Percentiles rank a stretch among this genome's conserved stretches.
Evolutionary conservation across 2,329 filamentous ascomycete genomes (phyloP).

Genomic region (Ceratocystis destructans): DNA sequence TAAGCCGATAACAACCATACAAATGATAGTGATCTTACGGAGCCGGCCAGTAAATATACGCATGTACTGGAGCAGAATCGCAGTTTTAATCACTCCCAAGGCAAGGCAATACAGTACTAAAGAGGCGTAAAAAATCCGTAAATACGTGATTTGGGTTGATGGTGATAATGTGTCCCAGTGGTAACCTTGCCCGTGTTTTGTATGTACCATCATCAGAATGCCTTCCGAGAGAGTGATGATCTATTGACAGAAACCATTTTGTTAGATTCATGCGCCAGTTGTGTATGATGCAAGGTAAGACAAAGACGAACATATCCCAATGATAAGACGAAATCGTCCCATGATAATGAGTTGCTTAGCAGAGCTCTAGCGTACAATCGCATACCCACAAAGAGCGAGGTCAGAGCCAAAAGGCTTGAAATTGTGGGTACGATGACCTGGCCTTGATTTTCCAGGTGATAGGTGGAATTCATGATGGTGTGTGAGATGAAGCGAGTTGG

Average conservation of each 20-base stretch:
- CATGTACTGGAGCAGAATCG: constrained; percentile 25
- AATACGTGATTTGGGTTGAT: constrained; percentile 7
- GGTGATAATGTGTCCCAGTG: constrained; percentile 15
- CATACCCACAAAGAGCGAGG: constrained; percentile 15
- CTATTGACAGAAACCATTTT: not conserved
- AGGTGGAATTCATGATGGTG: not conserved
- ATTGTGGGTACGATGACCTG: constrained; percentile 12
- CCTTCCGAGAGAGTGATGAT: constrained; percentile 14
- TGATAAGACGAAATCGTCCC: constrained; percentile 11
- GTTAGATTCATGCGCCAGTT: not conserved
- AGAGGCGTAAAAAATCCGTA: constrained; percentile 21
- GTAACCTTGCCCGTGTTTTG: constrained; percentile 13
- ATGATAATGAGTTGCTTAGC: constrained; percentile 12
- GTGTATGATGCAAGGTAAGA: not conserved
- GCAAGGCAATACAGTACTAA: constrained; percentile 22
- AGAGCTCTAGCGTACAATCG: constrained; percentile 15
- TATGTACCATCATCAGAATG: constrained; percentile 17
- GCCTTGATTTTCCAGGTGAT: constrained; percentile 3
- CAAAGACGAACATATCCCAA: constrained; percentile 13
- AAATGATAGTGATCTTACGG: constrained; percentile 19
- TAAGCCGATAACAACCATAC: constrained; percentile 15
- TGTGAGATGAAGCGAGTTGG: not conserved
- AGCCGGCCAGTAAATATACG: constrained; percentile 20
- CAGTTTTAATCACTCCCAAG: constrained; percentile 22
- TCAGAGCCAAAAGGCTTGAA: not conserved